Base-by-base conservation (phyloP, 495 filamentous ascomycete genomes). In the Aspergillus panamensis region DNA sequence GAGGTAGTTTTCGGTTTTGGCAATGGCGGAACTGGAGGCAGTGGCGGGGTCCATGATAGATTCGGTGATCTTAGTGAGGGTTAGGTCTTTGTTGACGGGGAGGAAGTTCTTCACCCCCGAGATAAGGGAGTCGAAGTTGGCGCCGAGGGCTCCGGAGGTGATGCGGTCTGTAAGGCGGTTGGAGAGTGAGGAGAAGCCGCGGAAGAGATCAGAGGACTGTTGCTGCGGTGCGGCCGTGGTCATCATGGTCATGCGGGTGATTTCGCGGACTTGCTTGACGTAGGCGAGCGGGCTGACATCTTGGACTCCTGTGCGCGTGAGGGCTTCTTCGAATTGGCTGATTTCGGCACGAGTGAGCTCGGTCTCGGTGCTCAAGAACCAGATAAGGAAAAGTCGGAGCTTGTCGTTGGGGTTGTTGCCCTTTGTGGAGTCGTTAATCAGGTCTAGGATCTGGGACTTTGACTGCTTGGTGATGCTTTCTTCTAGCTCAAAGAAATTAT, bases 71-170 rank as follows among this genome's bases (percentile, higher is more conserved):
- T 97, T 96, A 49, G 95, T 97, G 40, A 97, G 82, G 0, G 95
- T 99, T 4, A 97, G 81, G 66, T 99, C 95, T 64, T 92, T 89
- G 73, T 99, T 94, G 10, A 84, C 91, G 1, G 95, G 95, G 3
- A 98, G 78, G 77, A 98, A 96, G 71, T 97, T 97, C 77, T 97
- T 97, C 74, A 99, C 93, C 35, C 95, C 93, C n/a, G 91, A 92
- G 60, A 99, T 92, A 30, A 99, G 84, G 21, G 85, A 91, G 63
- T 97, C 95, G 65, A 97, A 92, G 69, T 96, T 96, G 51, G 92
- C 86, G 29, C 89, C 87, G 6, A 96, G 80, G 9, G 91, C 89
- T 7, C 90, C 91, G 51, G 95, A 93, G 62, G 94, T 93, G 67
- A 98, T 87, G 21, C 92, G 88, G 70, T 96, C 92, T 14, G 94